Evolutionary conservation across 139 green algal genomes (phyloP).

Genomic region (Haematococcus lacustris): DNA sequence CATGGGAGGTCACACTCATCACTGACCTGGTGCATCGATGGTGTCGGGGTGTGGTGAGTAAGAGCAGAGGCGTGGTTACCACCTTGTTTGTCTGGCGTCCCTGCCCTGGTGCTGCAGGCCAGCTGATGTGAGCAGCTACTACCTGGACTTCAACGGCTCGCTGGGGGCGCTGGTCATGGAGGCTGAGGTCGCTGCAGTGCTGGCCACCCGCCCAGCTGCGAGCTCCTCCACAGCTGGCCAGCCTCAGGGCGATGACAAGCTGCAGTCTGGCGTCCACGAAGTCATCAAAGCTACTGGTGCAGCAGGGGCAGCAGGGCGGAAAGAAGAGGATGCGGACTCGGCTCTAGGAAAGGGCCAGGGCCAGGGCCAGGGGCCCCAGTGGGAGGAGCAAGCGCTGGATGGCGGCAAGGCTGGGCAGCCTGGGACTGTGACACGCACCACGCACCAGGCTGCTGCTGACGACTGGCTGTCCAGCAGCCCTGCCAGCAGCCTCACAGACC

Average conservation of each 20-base stretch:
- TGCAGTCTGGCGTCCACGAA: neutral
- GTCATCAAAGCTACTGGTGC: neutral
- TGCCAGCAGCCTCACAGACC: neutral
- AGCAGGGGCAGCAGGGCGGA: neutral
- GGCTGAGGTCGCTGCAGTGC: slow-evolving; percentile 34
- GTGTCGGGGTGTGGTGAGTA: neutral
- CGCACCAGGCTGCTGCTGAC: neutral
- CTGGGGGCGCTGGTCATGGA: slow-evolving; percentile 59
- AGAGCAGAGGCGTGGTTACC: neutral
- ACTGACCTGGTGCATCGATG: too few relatives aligned
- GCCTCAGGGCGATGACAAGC: neutral
- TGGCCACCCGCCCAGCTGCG: neutral
- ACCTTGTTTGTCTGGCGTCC: neutral
- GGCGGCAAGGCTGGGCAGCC: neutral
- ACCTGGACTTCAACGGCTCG: slow-evolving; percentile 62
- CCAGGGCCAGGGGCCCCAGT: too few relatives aligned
- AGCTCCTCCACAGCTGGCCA: neutral
- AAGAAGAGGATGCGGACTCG: neutral
- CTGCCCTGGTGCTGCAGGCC: neutral
- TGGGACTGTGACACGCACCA: neutral
- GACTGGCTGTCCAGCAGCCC: neutral
- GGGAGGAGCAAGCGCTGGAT: neutral
- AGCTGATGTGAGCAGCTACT: slow-evolving; percentile 36
- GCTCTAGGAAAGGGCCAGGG: neutral
- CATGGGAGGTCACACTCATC: too few relatives aligned